Conservation (phyloP, 2,329 filamentous ascomycete genomes). For the Cladosporium sp. region DNA sequence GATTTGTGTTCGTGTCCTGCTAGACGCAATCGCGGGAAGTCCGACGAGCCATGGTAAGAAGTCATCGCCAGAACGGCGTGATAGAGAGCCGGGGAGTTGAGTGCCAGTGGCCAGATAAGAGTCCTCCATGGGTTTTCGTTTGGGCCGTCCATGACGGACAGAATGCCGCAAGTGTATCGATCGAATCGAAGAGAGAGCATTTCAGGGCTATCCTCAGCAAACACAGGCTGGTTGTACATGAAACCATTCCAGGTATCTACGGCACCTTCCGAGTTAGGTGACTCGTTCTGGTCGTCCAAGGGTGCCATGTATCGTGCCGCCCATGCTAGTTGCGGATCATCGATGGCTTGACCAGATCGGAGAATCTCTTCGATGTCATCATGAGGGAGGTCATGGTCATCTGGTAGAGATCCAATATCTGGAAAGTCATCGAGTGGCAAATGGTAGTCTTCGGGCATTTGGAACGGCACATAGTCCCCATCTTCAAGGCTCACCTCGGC, state of each 20-base stretch:
- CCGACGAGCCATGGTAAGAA: constrained; percentile 65
- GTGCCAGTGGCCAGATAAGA: constrained; percentile 67
- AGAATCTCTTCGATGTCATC: constrained; percentile 13
- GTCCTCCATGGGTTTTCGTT: constrained; percentile 72
- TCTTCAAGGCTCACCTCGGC: constrained; percentile 13
- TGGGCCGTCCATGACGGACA: constrained; percentile 69
- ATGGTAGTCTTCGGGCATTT: constrained; percentile 19
- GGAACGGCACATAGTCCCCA: constrained; percentile 16
- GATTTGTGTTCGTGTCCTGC: constrained; percentile 70
- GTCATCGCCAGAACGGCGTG: constrained; percentile 70
- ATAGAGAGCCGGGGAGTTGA: constrained; percentile 63
- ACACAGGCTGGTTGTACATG: constrained; percentile 33
- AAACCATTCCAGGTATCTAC: constrained; percentile 22
- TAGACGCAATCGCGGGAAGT: constrained; percentile 57
- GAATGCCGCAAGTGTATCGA: constrained; percentile 66
- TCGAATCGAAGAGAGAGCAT: constrained; percentile 65
- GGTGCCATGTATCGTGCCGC: constrained; percentile 17
- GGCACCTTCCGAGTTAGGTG: constrained; percentile 5
- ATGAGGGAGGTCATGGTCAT: constrained; percentile 1
- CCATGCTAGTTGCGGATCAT: constrained; percentile 15
- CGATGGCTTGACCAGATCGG: constrained; percentile 11
- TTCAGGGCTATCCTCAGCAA: constrained; percentile 50
- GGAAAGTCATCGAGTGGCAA: constrained; percentile 16
- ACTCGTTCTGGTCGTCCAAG: not conserved
- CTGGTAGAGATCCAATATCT: constrained; percentile 5